Evolutionary conservation across 139 green algal species (phyloP).

Genomic region (Chlamydomonas sp.): DNA sequence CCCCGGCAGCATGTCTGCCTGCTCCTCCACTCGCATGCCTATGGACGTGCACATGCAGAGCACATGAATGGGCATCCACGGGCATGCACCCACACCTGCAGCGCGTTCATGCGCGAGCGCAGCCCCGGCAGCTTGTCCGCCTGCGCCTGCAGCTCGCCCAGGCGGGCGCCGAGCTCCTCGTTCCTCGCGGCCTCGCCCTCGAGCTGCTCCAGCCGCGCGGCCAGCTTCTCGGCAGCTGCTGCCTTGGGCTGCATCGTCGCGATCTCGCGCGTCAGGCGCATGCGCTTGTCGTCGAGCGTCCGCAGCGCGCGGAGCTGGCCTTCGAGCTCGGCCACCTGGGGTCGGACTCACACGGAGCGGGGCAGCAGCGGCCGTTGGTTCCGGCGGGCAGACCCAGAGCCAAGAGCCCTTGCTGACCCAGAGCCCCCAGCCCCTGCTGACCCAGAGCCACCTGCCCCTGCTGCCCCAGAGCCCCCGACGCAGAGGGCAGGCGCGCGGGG

Average conservation of each 20-base stretch:
- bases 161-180: neutral
- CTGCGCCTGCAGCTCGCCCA: slow-evolving; percentile 10
- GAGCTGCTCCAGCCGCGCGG: neutral
- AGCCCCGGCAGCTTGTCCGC: slow-evolving; percentile 7
- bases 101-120: slow-evolving; percentile 1
- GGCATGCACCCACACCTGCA: neutral
- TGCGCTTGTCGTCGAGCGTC: neutral
- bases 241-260: slow-evolving; percentile 1
- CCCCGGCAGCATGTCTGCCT: too few relatives aligned
- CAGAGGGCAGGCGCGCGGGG: too few relatives aligned
- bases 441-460: too few relatives aligned
- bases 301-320: neutral
- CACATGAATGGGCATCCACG: neutral
- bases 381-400: too few relatives aligned
- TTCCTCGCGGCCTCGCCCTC: neutral
- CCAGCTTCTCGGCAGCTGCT: neutral
- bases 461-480: too few relatives aligned
- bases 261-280: neutral
- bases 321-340: neutral
- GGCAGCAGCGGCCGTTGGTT: too few relatives aligned
- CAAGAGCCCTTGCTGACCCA: too few relatives aligned
- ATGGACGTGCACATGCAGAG: too few relatives aligned
- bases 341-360: too few relatives aligned
- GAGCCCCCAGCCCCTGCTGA: too few relatives aligned
- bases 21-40: too few relatives aligned